Conservation (phyloP, 140 eudicot genomes). For the Senecio squalidus region DNA sequence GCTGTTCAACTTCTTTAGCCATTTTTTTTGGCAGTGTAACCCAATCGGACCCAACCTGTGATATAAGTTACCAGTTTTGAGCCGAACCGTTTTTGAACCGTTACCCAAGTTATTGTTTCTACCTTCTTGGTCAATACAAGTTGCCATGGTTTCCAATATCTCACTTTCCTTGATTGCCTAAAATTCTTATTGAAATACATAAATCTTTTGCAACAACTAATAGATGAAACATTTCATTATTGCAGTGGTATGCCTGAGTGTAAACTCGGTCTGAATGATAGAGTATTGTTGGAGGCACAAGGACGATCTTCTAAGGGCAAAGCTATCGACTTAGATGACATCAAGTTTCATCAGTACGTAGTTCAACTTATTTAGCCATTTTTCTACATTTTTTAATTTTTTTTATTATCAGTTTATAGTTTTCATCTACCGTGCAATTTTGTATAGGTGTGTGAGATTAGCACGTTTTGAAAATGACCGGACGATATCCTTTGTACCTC, state of each 20-base stretch:
- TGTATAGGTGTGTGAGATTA: constrained; percentile 82
- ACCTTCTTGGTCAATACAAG: too few species aligned
- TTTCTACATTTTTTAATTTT: neutral
- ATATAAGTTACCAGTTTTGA: too few species aligned
- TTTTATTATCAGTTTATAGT: constrained; percentile 2
- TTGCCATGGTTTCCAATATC: too few species aligned
- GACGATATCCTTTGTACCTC: constrained; percentile 88
- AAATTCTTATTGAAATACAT: neutral
- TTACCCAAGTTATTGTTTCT: too few species aligned
- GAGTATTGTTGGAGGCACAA: constrained; percentile 94
- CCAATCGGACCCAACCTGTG: too few species aligned
- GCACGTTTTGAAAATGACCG: constrained; percentile 91
- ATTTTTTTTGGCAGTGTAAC: too few species aligned
- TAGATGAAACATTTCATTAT: neutral
- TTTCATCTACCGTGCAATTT: neutral
- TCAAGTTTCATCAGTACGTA: constrained; percentile 93
- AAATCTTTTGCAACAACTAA: constrained; percentile 3
- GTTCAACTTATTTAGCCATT: neutral
- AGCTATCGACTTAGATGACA: constrained; percentile 93
- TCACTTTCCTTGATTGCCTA: neutral
- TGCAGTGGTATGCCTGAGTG: constrained; percentile 99
- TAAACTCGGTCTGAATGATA: constrained; percentile 94
- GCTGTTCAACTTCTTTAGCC: too few species aligned
- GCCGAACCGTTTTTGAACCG: too few species aligned
- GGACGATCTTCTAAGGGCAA: constrained; percentile 85